phyloP scores from a whole-genome alignment of 163 green algal species.

The Chloromonas sp. region DNA sequence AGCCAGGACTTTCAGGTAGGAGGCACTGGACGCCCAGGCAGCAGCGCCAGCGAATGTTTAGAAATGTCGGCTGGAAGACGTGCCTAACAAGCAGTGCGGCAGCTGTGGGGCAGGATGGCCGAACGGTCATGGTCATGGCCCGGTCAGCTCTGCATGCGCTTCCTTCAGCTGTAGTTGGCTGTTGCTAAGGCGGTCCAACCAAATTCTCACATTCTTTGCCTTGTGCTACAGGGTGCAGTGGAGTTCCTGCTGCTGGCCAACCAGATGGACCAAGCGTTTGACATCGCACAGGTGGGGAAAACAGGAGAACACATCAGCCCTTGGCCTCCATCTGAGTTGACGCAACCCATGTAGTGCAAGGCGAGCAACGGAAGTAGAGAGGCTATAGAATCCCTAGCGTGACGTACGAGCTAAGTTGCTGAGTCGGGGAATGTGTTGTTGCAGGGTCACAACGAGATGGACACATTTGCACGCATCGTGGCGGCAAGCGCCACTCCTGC shows the following conservation, averaged over 20 bases:
- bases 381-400: too few species aligned
- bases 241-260: conserved; percentile 67
- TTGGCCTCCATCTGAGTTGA: not conserved
- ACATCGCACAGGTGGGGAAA: conserved; percentile 39
- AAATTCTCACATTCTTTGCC: not conserved
- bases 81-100: not conserved
- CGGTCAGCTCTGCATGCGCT: too few species aligned
- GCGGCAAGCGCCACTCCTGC: conserved; percentile 24
- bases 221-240: conserved; percentile 33
- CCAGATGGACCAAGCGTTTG: conserved; percentile 64
- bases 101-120: not conserved
- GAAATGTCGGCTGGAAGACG: not conserved
- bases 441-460: conserved; percentile 56
- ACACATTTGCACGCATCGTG: conserved; percentile 57
- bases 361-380: not conserved
- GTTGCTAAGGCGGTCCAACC: not conserved
- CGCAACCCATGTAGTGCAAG: not conserved
- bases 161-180: not conserved
- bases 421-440: not conserved
- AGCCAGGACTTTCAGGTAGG: conserved; percentile 36
- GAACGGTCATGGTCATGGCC: too few species aligned
- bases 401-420: too few species aligned
- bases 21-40: not conserved
- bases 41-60: not conserved
- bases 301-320: not conserved